Percentiles rank a stretch among this genome's conserved stretches.
These are phyloP conservation scores for Biscutella laevigata DNA, from an alignment of 441 rosid species.

Conservation along the genomic window DNA sequence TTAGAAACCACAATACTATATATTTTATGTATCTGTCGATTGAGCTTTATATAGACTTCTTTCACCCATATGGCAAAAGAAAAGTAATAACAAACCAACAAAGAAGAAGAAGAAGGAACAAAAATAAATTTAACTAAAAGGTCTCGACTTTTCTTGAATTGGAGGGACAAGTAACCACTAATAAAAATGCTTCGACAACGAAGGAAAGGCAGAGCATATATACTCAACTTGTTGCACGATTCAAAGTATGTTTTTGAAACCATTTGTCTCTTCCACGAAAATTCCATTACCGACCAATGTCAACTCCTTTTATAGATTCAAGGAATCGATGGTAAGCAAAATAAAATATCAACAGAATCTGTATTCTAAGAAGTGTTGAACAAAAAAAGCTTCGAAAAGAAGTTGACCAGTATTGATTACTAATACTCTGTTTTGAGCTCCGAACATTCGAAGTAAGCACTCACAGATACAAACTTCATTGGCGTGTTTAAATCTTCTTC, in stretches of 20 bases:
- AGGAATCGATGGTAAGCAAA: neutral
- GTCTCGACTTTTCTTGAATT: neutral
- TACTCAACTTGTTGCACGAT: slow-evolving; percentile 4
- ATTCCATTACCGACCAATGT: neutral
- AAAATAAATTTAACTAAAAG: neutral
- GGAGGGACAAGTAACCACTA: slow-evolving; percentile 10
- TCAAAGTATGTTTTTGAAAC: neutral
- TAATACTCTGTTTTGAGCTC: neutral
- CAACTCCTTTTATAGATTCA: neutral
- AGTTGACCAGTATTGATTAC: neutral
- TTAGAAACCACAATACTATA: neutral
- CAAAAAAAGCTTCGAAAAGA: neutral
- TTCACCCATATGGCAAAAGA: too few relatives aligned
- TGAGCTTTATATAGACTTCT: slow-evolving; percentile 2
- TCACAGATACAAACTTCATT: neutral
- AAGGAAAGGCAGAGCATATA: slow-evolving; percentile 17
- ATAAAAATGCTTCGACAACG: neutral
- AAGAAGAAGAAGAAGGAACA: neutral
- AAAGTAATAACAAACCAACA: neutral
- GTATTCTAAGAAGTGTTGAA: neutral
- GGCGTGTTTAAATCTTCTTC: neutral
- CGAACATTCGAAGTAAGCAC: too few relatives aligned
- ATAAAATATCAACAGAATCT: neutral
- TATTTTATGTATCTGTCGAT: too few relatives aligned
- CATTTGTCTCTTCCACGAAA: neutral